Percentiles rank a stretch among this genome's conserved stretches.
phyloP scores from a whole-genome alignment of 352 stramenopile species.

The Globisporangium echinulatum region DNA sequence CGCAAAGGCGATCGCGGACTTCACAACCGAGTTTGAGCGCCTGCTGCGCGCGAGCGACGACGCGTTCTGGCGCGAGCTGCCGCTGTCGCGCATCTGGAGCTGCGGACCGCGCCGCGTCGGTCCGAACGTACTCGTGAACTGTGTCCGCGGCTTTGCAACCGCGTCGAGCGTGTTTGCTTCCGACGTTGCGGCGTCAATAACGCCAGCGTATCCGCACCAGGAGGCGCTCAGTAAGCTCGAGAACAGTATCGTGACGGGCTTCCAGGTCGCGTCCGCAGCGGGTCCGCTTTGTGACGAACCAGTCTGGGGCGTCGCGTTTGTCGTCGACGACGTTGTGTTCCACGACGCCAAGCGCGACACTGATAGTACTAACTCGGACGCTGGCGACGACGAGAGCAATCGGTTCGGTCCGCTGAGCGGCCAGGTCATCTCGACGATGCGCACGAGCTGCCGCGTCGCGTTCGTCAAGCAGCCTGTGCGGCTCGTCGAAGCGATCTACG shows the following conservation, averaged over 20 bases:
- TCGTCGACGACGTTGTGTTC: conserved; percentile 77
- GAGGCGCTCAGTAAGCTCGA: conserved; percentile 53
- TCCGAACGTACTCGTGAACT: conserved; percentile 77
- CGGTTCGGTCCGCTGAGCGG: conserved; percentile 71
- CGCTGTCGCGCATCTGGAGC: conserved; percentile 59
- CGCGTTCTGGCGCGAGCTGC: conserved; percentile 46
- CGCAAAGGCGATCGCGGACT: conserved; percentile 14
- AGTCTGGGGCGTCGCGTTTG: conserved; percentile 85
- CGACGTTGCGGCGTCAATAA: not conserved
- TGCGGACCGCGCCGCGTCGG: conserved; percentile 66
- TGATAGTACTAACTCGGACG: conserved; percentile 15
- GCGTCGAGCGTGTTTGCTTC: conserved; percentile 6
- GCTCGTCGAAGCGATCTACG: conserved; percentile 89
- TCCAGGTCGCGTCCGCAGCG: conserved; percentile 69
- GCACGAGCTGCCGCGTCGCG: conserved; percentile 56
- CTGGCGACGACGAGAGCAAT: conserved; percentile 17
- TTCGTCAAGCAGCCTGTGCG: conserved; percentile 85
- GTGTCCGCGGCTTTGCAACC: conserved; percentile 36
- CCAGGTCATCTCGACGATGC: conserved; percentile 80
- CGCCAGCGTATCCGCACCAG: conserved; percentile 9
- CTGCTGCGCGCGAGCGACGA: conserved; percentile 39
- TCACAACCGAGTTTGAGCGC: conserved; percentile 38
- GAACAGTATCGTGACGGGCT: conserved; percentile 78
- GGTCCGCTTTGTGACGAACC: conserved; percentile 89
- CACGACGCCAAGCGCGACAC: conserved; percentile 29